Percentiles rank a stretch among this genome's conserved stretches.
phyloP scores from a whole-genome alignment of 352 stramenopile genomes.

The Pythium phragmitis region DNA sequence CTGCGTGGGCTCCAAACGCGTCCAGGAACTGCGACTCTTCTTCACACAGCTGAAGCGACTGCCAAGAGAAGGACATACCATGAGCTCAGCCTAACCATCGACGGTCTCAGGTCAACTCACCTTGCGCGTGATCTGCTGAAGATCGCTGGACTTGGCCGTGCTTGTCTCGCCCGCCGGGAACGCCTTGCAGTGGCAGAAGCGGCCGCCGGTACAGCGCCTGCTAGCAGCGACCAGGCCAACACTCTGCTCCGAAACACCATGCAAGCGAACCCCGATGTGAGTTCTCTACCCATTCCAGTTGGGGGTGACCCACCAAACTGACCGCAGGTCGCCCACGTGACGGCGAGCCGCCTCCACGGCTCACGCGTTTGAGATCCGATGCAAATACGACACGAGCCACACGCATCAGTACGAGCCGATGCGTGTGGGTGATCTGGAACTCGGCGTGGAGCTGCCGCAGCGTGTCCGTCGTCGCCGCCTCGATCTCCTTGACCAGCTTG shows the following conservation, averaged over 20 bases:
- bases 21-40: conserved; percentile 58
- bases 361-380: conserved; percentile 39
- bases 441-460: conserved; percentile 51
- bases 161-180: conserved; percentile 23
- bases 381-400: conserved; percentile 56
- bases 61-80: not conserved
- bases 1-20: conserved; percentile 54
- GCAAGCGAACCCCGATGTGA: not conserved
- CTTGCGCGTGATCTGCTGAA: conserved; percentile 62
- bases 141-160: conserved; percentile 30
- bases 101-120: conserved; percentile 18
- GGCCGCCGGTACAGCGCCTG: conserved; percentile 35
- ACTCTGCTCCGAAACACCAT: conserved; percentile 15
- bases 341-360: not conserved
- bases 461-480: conserved; percentile 38
- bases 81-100: not conserved
- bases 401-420: conserved; percentile 54
- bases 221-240: conserved; percentile 22
- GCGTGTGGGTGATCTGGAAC: conserved; percentile 55
- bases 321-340: conserved; percentile 13
- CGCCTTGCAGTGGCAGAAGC: conserved; percentile 52
- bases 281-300: not conserved
- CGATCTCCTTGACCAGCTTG: conserved; percentile 47
- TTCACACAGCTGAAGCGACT: conserved; percentile 62
- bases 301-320: not conserved